Evolutionary conservation across 2,329 filamentous ascomycete genomes (phyloP), one percentile per base, ranked within the genome.

Genomic region (Metarhizium anisopliae): DNA sequence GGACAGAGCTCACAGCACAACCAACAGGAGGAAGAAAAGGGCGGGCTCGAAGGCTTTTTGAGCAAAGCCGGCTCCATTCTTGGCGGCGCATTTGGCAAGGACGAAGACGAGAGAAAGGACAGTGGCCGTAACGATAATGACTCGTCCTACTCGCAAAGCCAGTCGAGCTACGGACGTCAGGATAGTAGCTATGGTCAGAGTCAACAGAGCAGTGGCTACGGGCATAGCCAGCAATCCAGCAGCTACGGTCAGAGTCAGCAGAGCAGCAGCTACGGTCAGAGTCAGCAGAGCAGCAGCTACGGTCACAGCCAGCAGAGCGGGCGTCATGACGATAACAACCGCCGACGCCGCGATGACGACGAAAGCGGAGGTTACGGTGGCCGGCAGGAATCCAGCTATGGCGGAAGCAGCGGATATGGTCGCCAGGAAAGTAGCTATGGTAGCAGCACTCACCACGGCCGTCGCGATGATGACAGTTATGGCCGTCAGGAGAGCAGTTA

Each of bases 21-120:
- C 45, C 61, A 62, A 7, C 77, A 79, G 57, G 77, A 84, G 61
- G 84, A 84, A 51, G 78, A 85, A 61, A 83, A 84, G 52, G 83
- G 85, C 52, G 81, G 82, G 11, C 68, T 90, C 1, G 86, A 87
- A 35, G 85, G 86, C 29, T 73, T 95, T 47, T 76, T 95, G 13
- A 86, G 85, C 55, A 83, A 85, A 38, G 86, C 88, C 35, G 80
- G 80, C 40, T 83, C 82, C 43, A 72, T 92, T 16, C 78, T 95
- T 8, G 82, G 84, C 11, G 79, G 80, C 13, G 79, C 78, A 14
- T 80, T 87, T 53, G 75, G 77, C 52, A 74, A 75, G 40, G 73
- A 80, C 38, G 75, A 83, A 50, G 82, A 77, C 56, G 76, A 83
- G 63, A 74, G 72, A 51, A 80, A 78, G 60, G 73, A 76, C 54